Conservation (phyloP, 2,329 filamentous ascomycete genomes). For the Thelonectria olida region DNA sequence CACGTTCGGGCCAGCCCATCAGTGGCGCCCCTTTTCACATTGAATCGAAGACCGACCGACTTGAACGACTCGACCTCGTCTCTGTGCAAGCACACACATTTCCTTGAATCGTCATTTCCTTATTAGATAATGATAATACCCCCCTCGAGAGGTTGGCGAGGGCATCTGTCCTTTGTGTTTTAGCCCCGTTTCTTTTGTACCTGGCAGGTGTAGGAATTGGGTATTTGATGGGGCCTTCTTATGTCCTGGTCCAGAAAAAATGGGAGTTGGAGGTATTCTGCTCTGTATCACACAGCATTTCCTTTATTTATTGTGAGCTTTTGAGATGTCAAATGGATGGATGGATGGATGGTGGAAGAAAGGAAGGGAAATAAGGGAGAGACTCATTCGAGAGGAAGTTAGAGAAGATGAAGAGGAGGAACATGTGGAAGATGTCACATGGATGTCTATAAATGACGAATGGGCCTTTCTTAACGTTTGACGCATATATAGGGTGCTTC, state of each 20-base stretch:
- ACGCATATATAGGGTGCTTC: slow-evolving; percentile 16
- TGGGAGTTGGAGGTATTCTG: slow-evolving; percentile 37
- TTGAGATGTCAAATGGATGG: slow-evolving; percentile 30
- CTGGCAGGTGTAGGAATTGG: slow-evolving; percentile 35
- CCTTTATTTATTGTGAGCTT: slow-evolving; percentile 34
- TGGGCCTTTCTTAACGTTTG: slow-evolving; percentile 21
- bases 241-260: slow-evolving; percentile 36
- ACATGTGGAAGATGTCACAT: too few relatives aligned
- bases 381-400: slow-evolving; percentile 16
- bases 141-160: slow-evolving; percentile 41
- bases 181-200: slow-evolving; percentile 33
- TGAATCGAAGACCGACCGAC: slow-evolving; percentile 27
- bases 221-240: slow-evolving; percentile 35
- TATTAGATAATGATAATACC: slow-evolving; percentile 48
- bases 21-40: slow-evolving; percentile 27
- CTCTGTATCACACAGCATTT: slow-evolving; percentile 28
- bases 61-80: slow-evolving; percentile 19
- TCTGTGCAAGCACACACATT: slow-evolving; percentile 30
- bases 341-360: slow-evolving; percentile 29
- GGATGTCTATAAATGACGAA: slow-evolving; percentile 27
- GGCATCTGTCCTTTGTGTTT: slow-evolving; percentile 36
- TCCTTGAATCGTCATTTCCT: slow-evolving; percentile 26
- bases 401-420: slow-evolving; percentile 12
- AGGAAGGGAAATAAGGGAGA: slow-evolving; percentile 6
- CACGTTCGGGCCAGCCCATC: slow-evolving; percentile 3